phyloP scores from a whole-genome alignment of 768 basidiomycete genomes.

The Amanita subjunquillea region DNA sequence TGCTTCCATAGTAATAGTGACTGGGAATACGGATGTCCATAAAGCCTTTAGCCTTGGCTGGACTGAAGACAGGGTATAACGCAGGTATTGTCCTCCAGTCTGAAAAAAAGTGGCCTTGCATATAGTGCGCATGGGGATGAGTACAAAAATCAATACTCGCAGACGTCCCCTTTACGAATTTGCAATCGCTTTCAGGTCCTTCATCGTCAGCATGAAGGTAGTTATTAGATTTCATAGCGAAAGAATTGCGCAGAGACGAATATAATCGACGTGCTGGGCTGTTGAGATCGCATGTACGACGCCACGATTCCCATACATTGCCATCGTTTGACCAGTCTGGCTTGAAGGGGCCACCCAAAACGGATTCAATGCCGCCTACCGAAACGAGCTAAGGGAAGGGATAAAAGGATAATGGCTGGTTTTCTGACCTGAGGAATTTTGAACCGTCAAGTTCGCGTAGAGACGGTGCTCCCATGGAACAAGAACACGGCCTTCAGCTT shows the following conservation, averaged over 20 bases:
- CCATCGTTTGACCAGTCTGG: slow-evolving; percentile 83
- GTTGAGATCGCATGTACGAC: slow-evolving; percentile 78
- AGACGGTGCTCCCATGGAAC: slow-evolving; percentile 85
- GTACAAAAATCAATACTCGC: slow-evolving; percentile 68
- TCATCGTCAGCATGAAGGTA: slow-evolving; percentile 13
- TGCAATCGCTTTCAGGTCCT: slow-evolving; percentile 44
- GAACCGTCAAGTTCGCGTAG: slow-evolving; percentile 58
- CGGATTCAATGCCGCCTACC: slow-evolving; percentile 39
- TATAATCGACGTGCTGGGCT: slow-evolving; percentile 78
- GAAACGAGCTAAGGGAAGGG: slow-evolving; percentile 9
- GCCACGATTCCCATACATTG: slow-evolving; percentile 89
- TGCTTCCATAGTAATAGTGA: slow-evolving; percentile 90
- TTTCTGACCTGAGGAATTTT: slow-evolving; percentile 30
- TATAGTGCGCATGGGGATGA: slow-evolving; percentile 73
- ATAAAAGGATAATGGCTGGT: neutral
- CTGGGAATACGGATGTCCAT: slow-evolving; percentile 90
- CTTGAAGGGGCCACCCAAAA: slow-evolving; percentile 56
- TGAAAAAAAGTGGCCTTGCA: slow-evolving; percentile 94
- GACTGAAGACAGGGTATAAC: slow-evolving; percentile 91
- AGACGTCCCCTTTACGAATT: slow-evolving; percentile 54
- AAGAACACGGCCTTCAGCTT: slow-evolving; percentile 87
- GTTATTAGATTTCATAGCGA: slow-evolving; percentile 15
- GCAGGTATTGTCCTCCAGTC: slow-evolving; percentile 87
- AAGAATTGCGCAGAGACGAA: slow-evolving; percentile 55
- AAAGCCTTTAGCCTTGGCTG: slow-evolving; percentile 79